phyloP scores from a whole-genome alignment of 2,329 filamentous ascomycete species.

The Dactylellina cionopaga region DNA sequence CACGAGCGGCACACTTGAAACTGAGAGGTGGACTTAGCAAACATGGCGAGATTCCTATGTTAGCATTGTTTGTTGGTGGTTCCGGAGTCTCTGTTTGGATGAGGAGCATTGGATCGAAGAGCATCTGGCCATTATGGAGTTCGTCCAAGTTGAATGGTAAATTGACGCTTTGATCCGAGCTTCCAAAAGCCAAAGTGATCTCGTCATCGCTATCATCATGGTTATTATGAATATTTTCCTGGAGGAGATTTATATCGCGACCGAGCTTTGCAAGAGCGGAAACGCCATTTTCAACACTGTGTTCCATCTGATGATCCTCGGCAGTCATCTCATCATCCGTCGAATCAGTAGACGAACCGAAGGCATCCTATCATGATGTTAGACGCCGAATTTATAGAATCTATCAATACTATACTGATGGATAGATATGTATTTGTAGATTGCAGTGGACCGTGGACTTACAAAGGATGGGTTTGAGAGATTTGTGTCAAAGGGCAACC shows the following conservation, averaged over 20 bases:
- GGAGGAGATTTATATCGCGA: background rate
- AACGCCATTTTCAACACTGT: background rate
- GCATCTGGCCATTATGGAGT: background rate
- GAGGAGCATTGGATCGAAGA: background rate
- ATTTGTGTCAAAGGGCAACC: too few relatives aligned
- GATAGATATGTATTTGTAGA: too few relatives aligned
- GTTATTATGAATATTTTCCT: background rate
- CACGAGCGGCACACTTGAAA: too few relatives aligned
- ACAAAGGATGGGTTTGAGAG: too few relatives aligned
- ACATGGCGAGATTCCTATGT: background rate
- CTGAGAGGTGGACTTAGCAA: too few relatives aligned
- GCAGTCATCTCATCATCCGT: too few relatives aligned
- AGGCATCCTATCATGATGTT: too few relatives aligned
- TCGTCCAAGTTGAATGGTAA: background rate
- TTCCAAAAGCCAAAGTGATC: background rate
- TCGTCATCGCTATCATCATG: background rate
- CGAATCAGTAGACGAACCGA: too few relatives aligned
- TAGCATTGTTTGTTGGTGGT: background rate
- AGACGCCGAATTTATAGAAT: too few relatives aligned
- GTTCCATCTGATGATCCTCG: too few relatives aligned
- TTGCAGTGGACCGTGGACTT: too few relatives aligned
- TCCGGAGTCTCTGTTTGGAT: background rate
- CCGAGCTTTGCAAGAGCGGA: background rate
- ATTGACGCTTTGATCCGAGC: background rate
- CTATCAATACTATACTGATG: too few relatives aligned